Conservation (phyloP, 31 red algal species). For the Porphyra umbilicalis region DNA sequence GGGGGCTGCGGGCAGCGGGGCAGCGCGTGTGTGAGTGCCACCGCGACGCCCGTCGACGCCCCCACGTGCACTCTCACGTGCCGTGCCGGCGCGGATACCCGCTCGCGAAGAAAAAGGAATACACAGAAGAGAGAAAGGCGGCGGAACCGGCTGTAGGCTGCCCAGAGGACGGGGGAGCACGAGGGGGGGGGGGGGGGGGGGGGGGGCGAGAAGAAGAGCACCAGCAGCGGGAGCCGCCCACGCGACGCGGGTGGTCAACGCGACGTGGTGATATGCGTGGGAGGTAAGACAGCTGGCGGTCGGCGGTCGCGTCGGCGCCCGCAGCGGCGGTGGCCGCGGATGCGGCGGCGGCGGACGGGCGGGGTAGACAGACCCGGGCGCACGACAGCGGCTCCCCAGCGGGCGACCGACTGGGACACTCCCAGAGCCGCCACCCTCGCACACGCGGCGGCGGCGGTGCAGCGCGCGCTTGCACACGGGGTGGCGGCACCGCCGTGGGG, state of each 20-base stretch:
- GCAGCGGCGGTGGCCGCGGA: not conserved
- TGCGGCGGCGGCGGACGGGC: too few species aligned
- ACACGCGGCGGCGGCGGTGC: too few species aligned
- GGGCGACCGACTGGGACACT: too few species aligned
- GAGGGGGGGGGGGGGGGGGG: not conserved
- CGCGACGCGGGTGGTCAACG: not conserved
- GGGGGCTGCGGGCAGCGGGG: too few species aligned
- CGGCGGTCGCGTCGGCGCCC: not conserved
- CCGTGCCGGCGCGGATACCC: not conserved
- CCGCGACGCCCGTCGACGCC: not conserved
- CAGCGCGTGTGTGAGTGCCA: not conserved
- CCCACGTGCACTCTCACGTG: not conserved
- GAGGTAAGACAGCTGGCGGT: not conserved
- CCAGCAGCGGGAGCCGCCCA: not conserved
- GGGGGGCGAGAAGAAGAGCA: not conserved
- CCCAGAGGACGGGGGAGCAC: not conserved
- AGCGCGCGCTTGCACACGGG: too few species aligned
- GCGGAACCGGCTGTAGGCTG: not conserved
- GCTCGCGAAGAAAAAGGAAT: not conserved
- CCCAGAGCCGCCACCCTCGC: too few species aligned
- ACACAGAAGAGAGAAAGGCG: not conserved
- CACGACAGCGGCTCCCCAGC: too few species aligned
- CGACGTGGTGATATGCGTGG: not conserved
- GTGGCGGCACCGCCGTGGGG: not conserved
- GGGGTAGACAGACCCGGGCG: too few species aligned